phyloP scores from a whole-genome alignment of 1,284 basidiomycete species.

The Pisolithus thermaeus region DNA sequence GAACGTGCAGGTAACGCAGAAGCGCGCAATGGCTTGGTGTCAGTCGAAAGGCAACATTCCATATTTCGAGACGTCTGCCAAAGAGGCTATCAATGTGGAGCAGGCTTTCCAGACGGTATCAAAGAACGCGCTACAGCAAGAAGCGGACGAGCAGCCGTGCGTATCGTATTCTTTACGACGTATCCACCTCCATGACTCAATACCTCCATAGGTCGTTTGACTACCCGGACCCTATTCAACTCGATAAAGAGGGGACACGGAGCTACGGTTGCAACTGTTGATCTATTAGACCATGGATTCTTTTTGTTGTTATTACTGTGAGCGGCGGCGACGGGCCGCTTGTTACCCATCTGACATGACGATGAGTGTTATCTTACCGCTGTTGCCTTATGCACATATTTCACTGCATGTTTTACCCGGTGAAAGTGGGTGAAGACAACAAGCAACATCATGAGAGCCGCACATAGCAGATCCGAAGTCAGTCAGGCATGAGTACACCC shows the following conservation, averaged over 20 bases:
- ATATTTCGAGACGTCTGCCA: conserved; percentile 99
- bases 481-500: conserved; percentile 3
- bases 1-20: conserved; percentile 83
- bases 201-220: conserved; percentile 75
- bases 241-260: conserved; percentile 90
- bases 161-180: conserved; percentile 28
- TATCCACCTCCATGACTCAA: conserved; percentile 11
- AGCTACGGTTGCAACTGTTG: conserved; percentile 91
- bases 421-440: background rate
- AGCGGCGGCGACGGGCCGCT: conserved; percentile 17
- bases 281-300: conserved; percentile 25
- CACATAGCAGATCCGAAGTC: background rate
- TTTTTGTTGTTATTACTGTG: conserved; percentile 21
- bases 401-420: conserved; percentile 17
- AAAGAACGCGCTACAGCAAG: conserved; percentile 96
- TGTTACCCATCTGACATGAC: conserved; percentile 29
- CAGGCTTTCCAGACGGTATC: conserved; percentile 99
- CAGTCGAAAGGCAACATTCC: conserved; percentile 99
- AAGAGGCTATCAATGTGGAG: conserved; percentile 99
- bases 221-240: conserved; percentile 98
- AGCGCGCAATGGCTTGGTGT: conserved; percentile 99
- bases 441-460: background rate
- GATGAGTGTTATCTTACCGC: conserved; percentile 31
- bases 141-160: conserved; percentile 92
- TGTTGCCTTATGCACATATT: conserved; percentile 18